Conservation (phyloP, 441 rosid genomes). For the Dalechampia spathulata region DNA sequence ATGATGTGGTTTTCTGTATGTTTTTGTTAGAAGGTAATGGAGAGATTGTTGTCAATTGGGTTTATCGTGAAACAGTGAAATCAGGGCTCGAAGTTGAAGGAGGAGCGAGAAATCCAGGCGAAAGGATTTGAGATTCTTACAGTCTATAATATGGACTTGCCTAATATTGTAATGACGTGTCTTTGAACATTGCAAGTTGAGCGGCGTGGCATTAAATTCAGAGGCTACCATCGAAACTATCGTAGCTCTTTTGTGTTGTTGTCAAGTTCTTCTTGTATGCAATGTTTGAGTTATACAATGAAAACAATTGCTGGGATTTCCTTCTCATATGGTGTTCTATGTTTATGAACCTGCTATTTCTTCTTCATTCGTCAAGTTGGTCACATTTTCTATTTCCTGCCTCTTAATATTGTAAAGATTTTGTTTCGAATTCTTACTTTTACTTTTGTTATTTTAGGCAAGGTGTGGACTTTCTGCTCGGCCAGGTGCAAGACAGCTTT, state of each 20-base stretch:
- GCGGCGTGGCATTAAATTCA: not conserved
- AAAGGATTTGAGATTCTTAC: not conserved
- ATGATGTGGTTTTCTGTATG: not conserved
- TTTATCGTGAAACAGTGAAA: not conserved
- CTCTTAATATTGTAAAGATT: not conserved
- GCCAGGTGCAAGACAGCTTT: constrained; percentile 79
- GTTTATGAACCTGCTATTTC: not conserved
- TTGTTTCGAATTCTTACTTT: constrained; percentile 1
- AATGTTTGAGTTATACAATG: not conserved
- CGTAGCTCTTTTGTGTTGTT: not conserved
- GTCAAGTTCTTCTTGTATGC: not conserved
- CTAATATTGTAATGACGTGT: not conserved
- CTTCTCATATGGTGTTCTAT: not conserved
- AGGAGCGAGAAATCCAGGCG: not conserved
- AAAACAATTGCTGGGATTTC: not conserved
- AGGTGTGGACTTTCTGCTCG: constrained; percentile 63
- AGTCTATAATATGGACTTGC: not conserved
- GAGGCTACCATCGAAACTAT: not conserved
- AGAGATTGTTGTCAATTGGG: not conserved
- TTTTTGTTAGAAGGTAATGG: not conserved
- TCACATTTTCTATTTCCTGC: not conserved
- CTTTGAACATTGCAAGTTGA: not conserved
- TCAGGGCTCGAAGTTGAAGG: not conserved
- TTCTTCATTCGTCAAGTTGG: not conserved
- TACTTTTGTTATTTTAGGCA: constrained; percentile 24